Percentiles rank a stretch among this genome's conserved stretches.
Evolutionary conservation across 305 asterid genomes (phyloP).

Genomic region (Withania somnifera): DNA sequence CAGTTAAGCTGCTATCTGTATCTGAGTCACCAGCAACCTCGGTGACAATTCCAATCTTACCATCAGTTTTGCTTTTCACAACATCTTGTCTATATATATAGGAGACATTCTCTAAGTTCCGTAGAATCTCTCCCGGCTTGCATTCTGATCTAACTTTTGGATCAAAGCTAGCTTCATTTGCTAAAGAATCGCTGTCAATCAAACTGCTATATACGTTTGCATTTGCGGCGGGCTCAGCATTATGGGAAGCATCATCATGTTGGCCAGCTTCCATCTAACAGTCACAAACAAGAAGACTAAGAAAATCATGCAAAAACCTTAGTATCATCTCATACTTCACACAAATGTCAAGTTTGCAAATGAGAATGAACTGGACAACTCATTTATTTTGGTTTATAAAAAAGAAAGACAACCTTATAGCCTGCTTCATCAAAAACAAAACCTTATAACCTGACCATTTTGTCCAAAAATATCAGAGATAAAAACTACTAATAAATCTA

Average conservation of each 20-base stretch:
- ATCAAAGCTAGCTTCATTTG: conserved; percentile 19
- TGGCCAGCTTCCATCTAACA: conserved; percentile 58
- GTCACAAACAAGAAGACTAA: conserved; percentile 10
- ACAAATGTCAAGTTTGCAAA: not conserved
- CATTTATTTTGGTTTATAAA: not conserved
- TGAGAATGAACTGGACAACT: not conserved
- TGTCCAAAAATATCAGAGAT: not conserved
- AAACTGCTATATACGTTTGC: conserved; percentile 12
- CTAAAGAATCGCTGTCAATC: conserved; percentile 20
- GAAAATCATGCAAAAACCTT: conserved; percentile 6
- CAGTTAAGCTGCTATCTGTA: conserved; percentile 65
- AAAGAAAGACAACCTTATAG: not conserved
- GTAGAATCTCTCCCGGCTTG: conserved; percentile 46
- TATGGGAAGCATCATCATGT: conserved; percentile 18
- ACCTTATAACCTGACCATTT: not conserved
- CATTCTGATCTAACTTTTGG: conserved; percentile 23
- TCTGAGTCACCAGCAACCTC: conserved; percentile 96
- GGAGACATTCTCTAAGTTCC: conserved; percentile 41
- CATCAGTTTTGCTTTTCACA: conserved; percentile 39
- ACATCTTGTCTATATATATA: conserved; percentile 86
- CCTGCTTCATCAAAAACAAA: not conserved
- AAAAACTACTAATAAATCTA: not conserved
- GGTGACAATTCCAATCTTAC: conserved; percentile 65
- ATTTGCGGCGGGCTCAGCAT: conserved; percentile 17
- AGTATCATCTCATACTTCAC: not conserved